phyloP scores from a whole-genome alignment of 495 filamentous ascomycete species.

The Tuber umbilicatum region DNA sequence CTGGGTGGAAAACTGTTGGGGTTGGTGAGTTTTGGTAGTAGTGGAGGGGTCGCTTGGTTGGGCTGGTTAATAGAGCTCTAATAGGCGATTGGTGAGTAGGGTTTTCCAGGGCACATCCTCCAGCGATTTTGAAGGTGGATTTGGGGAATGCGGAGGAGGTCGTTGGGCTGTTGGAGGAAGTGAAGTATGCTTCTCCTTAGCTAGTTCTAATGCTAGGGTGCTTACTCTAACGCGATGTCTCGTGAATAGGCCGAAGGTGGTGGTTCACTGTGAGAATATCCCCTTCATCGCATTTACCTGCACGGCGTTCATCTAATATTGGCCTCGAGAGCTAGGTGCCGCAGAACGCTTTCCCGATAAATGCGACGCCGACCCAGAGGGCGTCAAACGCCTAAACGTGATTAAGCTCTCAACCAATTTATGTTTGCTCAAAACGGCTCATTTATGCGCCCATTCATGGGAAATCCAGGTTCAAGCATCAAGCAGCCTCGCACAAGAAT shows the following conservation, averaged over 20 bases:
- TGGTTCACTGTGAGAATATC: slow-evolving; percentile 67
- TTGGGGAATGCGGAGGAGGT: slow-evolving; percentile 58
- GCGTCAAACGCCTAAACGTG: slow-evolving; percentile 69
- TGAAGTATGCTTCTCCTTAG: slow-evolving; percentile 50
- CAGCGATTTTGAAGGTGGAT: slow-evolving; percentile 69
- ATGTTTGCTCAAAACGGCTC: neutral
- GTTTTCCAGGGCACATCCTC: slow-evolving; percentile 63
- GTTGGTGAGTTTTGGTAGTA: slow-evolving; percentile 51
- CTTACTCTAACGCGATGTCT: neutral
- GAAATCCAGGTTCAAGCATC: slow-evolving; percentile 48
- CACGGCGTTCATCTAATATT: neutral
- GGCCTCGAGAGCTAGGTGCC: slow-evolving; percentile 53
- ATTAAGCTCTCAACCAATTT: slow-evolving; percentile 32
- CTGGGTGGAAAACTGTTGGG: slow-evolving; percentile 70
- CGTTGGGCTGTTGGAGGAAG: slow-evolving; percentile 55
- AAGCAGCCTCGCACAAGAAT: slow-evolving; percentile 57
- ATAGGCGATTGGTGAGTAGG: slow-evolving; percentile 12
- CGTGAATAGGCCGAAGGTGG: slow-evolving; percentile 61
- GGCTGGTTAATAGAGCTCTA: slow-evolving; percentile 34
- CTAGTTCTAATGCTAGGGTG: neutral
- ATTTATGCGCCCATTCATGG: neutral
- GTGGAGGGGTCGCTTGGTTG: neutral
- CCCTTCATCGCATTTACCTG: neutral
- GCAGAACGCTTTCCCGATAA: slow-evolving; percentile 88
- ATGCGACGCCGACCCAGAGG: slow-evolving; percentile 70